Percentiles rank a stretch among this genome's conserved stretches.
Conservation (phyloP, 768 basidiomycete genomes). For the Tephrocybe sp. region DNA sequence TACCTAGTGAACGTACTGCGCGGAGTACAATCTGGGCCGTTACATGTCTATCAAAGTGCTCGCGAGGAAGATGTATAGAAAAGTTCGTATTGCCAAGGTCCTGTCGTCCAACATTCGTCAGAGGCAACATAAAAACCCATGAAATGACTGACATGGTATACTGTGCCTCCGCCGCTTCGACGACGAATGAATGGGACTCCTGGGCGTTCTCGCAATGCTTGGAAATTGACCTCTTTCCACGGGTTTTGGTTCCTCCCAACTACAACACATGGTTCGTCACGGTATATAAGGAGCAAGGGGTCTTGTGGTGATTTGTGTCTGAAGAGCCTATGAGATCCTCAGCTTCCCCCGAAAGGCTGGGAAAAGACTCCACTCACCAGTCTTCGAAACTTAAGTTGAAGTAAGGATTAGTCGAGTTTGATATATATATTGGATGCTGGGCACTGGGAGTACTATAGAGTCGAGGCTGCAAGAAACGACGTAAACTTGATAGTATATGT, state of each 20-base stretch:
- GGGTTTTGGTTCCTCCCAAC: constrained; percentile 97
- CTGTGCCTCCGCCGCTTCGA: constrained; percentile 91
- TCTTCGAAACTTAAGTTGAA: constrained; percentile 92
- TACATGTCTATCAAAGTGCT: constrained; percentile 71
- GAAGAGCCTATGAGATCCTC: constrained; percentile 41
- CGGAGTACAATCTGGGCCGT: constrained; percentile 77
- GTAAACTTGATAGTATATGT: constrained; percentile 12
- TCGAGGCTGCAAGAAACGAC: constrained; percentile 2
- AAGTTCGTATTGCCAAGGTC: constrained; percentile 98
- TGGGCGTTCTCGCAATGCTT: constrained; percentile 40
- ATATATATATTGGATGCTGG: constrained; percentile 63
- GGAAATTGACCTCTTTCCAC: constrained; percentile 93
- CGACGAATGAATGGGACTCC: constrained; percentile 78
- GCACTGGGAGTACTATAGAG: constrained; percentile 23
- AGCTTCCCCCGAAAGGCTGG: neutral
- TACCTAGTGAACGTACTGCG: constrained; percentile 73
- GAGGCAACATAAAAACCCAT: neutral
- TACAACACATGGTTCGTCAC: constrained; percentile 85
- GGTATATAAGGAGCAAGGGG: constrained; percentile 84
- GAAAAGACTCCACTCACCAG: constrained; percentile 47
- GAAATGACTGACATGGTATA: constrained; percentile 77
- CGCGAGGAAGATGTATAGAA: constrained; percentile 85
- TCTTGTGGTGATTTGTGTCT: constrained; percentile 62
- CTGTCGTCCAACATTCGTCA: constrained; percentile 39
- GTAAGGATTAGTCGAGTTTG: constrained; percentile 75